A percentile compares a stretch with the other conserved stretches of the same genome.
Conservation (phyloP, 2,329 filamentous ascomycete genomes). For the Diaporthe batatas region DNA sequence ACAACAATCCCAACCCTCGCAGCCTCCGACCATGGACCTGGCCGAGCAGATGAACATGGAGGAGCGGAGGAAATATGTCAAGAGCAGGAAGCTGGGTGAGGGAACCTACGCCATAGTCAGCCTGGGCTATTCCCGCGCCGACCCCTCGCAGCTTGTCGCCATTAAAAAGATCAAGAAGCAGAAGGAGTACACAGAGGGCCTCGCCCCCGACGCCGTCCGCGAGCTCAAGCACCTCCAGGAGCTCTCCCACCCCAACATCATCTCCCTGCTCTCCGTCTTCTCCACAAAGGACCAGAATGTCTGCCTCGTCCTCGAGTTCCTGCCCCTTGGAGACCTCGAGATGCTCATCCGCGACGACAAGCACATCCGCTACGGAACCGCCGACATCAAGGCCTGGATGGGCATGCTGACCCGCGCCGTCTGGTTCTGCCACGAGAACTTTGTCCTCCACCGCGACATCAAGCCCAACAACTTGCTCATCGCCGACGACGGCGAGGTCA, state of each 20-base stretch:
- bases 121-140: constrained; percentile 81
- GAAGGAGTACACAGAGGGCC: constrained; percentile 88
- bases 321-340: constrained; percentile 94
- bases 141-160: constrained; percentile 83
- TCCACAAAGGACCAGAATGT: constrained; percentile 96
- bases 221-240: constrained; percentile 97
- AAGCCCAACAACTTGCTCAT: constrained; percentile 99
- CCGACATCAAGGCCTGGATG: constrained; percentile 99
- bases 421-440: constrained; percentile 97
- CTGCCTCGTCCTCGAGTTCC: constrained; percentile 93
- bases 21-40: constrained; percentile 63
- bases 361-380: constrained; percentile 82
- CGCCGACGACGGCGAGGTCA: constrained; percentile 91
- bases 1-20: constrained; percentile 13
- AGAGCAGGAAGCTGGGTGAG: constrained; percentile 94
- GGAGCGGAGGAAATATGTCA: constrained; percentile 89
- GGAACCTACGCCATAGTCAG: constrained; percentile 98
- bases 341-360: constrained; percentile 90
- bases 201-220: constrained; percentile 93
- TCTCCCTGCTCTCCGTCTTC: constrained; percentile 92
- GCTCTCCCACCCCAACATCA: constrained; percentile 94
- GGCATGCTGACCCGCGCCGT: constrained; percentile 93
- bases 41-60: constrained; percentile 86
- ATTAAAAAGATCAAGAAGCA: constrained; percentile 95
- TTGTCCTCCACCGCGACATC: constrained; percentile 95